Percentiles rank a stretch among this genome's conserved stretches.
Conservation (phyloP, 305 asterid genomes). For the Fraxinus platypoda region DNA sequence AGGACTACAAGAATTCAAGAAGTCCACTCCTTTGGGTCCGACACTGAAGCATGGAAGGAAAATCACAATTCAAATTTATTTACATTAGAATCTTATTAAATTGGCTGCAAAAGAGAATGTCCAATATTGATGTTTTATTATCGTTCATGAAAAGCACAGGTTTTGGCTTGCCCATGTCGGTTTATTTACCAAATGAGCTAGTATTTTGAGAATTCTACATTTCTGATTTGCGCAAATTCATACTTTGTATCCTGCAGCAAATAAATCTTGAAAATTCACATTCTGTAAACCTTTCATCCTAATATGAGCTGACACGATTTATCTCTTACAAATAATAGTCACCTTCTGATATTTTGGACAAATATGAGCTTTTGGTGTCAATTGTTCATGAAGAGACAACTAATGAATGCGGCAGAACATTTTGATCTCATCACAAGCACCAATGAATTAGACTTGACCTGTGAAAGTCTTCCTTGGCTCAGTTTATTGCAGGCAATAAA, state of each 20-base stretch:
- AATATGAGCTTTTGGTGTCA: not conserved
- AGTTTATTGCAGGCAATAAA: slow-evolving; percentile 4
- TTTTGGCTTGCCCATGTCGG: not conserved
- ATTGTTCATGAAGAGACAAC: not conserved
- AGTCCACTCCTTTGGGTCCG: slow-evolving; percentile 67
- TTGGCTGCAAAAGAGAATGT: slow-evolving; percentile 18
- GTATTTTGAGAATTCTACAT: not conserved
- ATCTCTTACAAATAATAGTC: not conserved
- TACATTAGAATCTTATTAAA: not conserved
- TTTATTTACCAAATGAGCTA: slow-evolving; percentile 14
- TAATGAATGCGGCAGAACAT: not conserved
- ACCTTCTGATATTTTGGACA: not conserved
- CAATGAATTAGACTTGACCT: not conserved
- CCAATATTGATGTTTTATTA: not conserved
- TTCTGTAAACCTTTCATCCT: not conserved
- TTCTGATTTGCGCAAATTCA: not conserved
- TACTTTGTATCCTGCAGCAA: not conserved
- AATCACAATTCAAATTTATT: slow-evolving; percentile 21
- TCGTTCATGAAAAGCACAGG: not conserved
- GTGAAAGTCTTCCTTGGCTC: not conserved
- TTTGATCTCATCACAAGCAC: not conserved
- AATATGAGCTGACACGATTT: not conserved
- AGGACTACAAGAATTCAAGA: slow-evolving; percentile 79
- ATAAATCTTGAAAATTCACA: not conserved
- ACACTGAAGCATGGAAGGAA: slow-evolving; percentile 52